These are phyloP conservation scores for Penicillium alfredii DNA, from an alignment of 495 filamentous ascomycete species.

Conservation along the genomic window DNA sequence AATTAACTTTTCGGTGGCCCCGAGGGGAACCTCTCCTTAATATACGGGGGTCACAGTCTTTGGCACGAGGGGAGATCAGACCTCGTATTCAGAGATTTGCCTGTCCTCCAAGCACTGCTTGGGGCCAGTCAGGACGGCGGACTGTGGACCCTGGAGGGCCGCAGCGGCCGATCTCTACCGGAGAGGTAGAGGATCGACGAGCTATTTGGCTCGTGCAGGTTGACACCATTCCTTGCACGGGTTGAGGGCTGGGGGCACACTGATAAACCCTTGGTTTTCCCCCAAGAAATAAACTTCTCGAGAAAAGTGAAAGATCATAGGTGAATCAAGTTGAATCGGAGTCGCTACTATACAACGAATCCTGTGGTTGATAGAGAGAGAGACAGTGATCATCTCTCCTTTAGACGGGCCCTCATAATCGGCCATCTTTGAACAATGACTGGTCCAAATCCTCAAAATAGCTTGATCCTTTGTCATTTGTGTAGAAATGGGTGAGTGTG, in stretches of 20 bases:
- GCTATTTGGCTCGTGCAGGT: slow-evolving; percentile 2
- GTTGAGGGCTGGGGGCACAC: neutral
- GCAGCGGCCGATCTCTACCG: slow-evolving; percentile 5
- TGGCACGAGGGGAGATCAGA: neutral
- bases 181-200: neutral
- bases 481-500: neutral
- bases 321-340: neutral
- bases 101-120: neutral
- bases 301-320: neutral
- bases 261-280: neutral
- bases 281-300: neutral
- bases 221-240: neutral
- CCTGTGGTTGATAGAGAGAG: neutral
- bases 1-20: neutral
- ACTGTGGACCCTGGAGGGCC: slow-evolving; percentile 1
- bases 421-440: neutral
- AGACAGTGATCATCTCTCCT: neutral
- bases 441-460: neutral
- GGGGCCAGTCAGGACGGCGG: slow-evolving; percentile 1
- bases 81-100: neutral
- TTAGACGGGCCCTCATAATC: neutral
- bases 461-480: neutral
- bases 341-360: neutral
- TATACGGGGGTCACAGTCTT: neutral
- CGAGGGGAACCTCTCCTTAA: neutral